phyloP scores from a whole-genome alignment of 164 flowering plant species.

The Stephania yunnanensis region DNA sequence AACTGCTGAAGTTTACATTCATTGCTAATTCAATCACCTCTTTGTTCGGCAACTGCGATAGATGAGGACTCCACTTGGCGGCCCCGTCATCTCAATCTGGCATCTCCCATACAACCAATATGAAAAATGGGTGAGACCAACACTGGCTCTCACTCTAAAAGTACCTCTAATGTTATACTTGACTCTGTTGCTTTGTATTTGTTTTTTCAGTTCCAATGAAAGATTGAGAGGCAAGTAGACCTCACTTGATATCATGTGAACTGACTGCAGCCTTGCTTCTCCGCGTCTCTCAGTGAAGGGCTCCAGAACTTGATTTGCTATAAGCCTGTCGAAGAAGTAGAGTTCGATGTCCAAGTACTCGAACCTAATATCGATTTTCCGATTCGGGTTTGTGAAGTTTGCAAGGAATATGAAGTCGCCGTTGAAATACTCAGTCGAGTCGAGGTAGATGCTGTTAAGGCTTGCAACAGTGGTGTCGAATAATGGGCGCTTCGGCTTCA shows the following conservation, averaged over 20 bases:
- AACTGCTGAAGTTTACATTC: neutral
- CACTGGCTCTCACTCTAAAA: conserved; percentile 47
- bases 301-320: conserved; percentile 46
- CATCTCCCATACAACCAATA: conserved; percentile 70
- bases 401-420: conserved; percentile 61
- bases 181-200: conserved; percentile 50
- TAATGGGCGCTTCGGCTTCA: conserved; percentile 51
- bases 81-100: conserved; percentile 64
- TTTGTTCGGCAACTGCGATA: conserved; percentile 54
- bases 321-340: conserved; percentile 46
- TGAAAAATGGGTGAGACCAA: conserved; percentile 51
- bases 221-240: conserved; percentile 50
- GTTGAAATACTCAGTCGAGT: conserved; percentile 55
- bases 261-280: conserved; percentile 35
- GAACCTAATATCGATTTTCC: conserved; percentile 43
- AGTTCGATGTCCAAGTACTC: conserved; percentile 51
- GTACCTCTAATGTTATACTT: conserved; percentile 48
- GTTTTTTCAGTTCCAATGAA: conserved; percentile 46
- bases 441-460: conserved; percentile 65
- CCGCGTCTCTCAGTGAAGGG: conserved; percentile 50
- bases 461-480: conserved; percentile 48
- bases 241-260: conserved; percentile 63
- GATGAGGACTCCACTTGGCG: conserved; percentile 64
- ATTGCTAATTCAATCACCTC: conserved; percentile 23
- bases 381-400: conserved; percentile 76